Evolutionary conservation across 75 land plant genomes (phyloP).

Genomic region (Selaginella tamariscina): DNA sequence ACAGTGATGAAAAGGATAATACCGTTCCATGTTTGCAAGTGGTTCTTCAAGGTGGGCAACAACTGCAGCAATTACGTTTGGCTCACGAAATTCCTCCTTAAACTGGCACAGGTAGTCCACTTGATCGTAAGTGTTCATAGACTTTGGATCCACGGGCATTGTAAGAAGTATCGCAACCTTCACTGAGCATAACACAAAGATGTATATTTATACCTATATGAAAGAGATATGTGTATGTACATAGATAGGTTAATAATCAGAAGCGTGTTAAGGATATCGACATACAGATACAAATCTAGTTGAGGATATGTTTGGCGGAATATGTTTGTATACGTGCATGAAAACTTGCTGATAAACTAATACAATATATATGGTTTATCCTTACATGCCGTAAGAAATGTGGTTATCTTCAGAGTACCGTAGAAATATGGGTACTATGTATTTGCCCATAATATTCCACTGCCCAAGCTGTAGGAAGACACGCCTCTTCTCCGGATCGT

Average conservation of each 20-base stretch:
- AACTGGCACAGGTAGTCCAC: conserved; percentile 66
- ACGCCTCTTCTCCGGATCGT: conserved; percentile 55
- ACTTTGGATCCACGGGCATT: conserved; percentile 69
- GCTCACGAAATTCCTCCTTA: conserved; percentile 50
- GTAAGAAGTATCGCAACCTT: conserved; percentile 85
- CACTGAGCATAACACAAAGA: conserved; percentile 38
- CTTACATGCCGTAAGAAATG: conserved; percentile 58
- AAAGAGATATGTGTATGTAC: not conserved
- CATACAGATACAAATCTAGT: not conserved
- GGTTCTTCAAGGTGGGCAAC: conserved; percentile 76
- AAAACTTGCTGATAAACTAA: not conserved
- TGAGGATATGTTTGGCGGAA: not conserved
- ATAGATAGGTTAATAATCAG: not conserved
- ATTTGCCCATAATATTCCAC: conserved; percentile 60
- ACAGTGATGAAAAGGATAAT: conserved; percentile 4
- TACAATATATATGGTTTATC: not conserved
- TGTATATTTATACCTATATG: not conserved
- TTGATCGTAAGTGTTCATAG: conserved; percentile 49
- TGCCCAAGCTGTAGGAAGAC: conserved; percentile 85
- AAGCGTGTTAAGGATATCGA: not conserved
- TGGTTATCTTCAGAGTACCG: conserved; percentile 50
- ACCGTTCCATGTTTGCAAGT: conserved; percentile 71
- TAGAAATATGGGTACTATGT: conserved; percentile 67
- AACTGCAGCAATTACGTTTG: conserved; percentile 53
- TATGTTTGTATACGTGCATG: not conserved